Evolutionary conservation across 257 asterid species (phyloP), one percentile per base, ranked within the genome.

Genomic region (Salvia rosmarinus): DNA sequence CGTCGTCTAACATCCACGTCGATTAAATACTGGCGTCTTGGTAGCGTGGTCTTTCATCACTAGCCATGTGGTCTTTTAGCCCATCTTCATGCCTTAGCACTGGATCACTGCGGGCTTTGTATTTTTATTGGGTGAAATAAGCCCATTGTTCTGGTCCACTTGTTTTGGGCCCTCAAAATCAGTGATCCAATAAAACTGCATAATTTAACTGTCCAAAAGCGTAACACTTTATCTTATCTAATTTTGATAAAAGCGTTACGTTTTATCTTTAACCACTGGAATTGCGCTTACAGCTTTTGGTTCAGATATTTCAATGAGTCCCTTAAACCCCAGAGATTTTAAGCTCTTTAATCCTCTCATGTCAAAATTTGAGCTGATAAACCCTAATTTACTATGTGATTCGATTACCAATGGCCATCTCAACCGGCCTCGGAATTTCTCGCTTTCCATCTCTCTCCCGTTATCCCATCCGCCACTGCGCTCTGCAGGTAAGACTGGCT

Each of bases 361-460:
- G 23, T 25, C 6, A 21, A 42, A 42, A 7, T 6, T 13, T 43
- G 39, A 56, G 40, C 7, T 68, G 78, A 82, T 67, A 68, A 80
- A 80, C 85, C 83, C 83, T 64, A 65, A 34, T 25, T 59, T 34
- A 64, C 17, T 30, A 56, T 81, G 82, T 78, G 80, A 76, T 56
- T 63, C 39, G 19, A 42, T 12, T 19, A 68, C 13, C 74, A 20
- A 87, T 89, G 97, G 86, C 92, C 71, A 87, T 84, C 71, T 79
- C 96, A 71, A 43, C 80, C 40, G 82, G 89, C 78, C 75, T 84
- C 74, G 88, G 85, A 72, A 80, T 84, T 75, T 73, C 57, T 69
- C 85, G 89, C 61, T 84, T 88, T 54, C 86, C 90, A 11, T 79
- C 55, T 21, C 52, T 77, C n/a, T 80, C 77, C 28, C 85, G 83